These are phyloP conservation scores for Rubus parviflorus DNA, from an alignment of 306 rosid genomes.

Conservation along the genomic window DNA sequence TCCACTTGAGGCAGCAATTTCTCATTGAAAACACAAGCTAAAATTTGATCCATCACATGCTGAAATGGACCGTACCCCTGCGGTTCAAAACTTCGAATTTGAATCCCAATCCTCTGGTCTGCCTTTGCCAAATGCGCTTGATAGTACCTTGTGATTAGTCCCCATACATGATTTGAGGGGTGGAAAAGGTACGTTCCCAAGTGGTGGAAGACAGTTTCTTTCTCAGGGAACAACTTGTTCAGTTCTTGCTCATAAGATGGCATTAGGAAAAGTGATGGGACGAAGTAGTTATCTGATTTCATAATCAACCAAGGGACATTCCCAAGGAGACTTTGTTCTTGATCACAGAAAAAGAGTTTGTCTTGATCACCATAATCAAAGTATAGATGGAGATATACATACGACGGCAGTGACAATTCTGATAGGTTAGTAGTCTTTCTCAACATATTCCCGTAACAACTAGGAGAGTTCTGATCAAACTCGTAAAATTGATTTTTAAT, in stretches of 20 bases:
- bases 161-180: constrained; percentile 73
- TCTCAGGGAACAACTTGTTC: constrained; percentile 56
- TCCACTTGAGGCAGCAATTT: constrained; percentile 55
- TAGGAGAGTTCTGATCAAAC: constrained; percentile 48
- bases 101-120: constrained; percentile 68
- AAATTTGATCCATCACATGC: constrained; percentile 63
- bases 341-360: constrained; percentile 76
- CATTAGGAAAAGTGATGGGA: constrained; percentile 67
- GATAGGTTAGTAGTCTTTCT: constrained; percentile 37
- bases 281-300: constrained; percentile 67
- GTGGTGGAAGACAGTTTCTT: constrained; percentile 63
- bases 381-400: constrained; percentile 56
- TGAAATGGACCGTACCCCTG: constrained; percentile 53
- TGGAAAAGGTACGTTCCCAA: constrained; percentile 70
- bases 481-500: constrained; percentile 29
- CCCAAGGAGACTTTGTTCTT: constrained; percentile 51
- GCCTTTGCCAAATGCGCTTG: constrained; percentile 54
- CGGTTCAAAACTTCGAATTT: constrained; percentile 58
- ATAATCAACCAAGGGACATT: constrained; percentile 59
- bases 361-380: constrained; percentile 72
- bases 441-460: constrained; percentile 60
- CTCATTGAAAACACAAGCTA: constrained; percentile 49
- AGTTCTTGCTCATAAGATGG: constrained; percentile 63
- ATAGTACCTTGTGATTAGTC: constrained; percentile 58
- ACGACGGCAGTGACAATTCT: constrained; percentile 28